Conservation (phyloP, 2,329 filamentous ascomycete species). For the Nemania sp. region DNA sequence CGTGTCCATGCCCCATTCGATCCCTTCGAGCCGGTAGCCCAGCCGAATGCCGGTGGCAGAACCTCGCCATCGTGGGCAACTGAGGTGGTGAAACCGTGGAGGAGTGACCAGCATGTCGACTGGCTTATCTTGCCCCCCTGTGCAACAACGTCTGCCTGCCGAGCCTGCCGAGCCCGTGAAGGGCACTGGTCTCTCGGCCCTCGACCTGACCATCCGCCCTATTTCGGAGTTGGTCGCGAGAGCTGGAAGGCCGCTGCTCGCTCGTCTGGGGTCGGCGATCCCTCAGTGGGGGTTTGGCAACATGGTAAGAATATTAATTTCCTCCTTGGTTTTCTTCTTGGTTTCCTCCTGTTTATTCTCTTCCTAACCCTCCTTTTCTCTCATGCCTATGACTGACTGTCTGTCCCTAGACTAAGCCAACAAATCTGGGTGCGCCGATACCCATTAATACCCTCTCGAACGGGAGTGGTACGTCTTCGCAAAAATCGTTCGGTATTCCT, state of each 20-base stretch:
- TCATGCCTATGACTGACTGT: conserved; percentile 4
- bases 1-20: conserved; percentile 13
- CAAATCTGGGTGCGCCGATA: conserved; percentile 15
- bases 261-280: conserved; percentile 7
- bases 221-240: background rate
- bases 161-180: conserved; percentile 15
- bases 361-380: background rate
- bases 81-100: background rate
- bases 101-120: conserved; percentile 27
- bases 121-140: conserved; percentile 21
- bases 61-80: conserved; percentile 6
- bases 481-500: background rate
- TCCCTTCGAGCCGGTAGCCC: conserved; percentile 15
- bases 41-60: conserved; percentile 14
- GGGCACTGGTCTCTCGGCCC: conserved; percentile 12
- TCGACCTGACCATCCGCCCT: background rate
- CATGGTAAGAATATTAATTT: conserved; percentile 23
- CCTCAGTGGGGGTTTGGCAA: conserved; percentile 16
- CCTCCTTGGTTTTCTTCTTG: no score
- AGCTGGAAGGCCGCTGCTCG: background rate
- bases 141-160: conserved; percentile 15
- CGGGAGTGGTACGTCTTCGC: conserved; percentile 12
- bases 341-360: no score
- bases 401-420: conserved; percentile 18
- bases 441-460: conserved; percentile 33